phyloP scores from a whole-genome alignment of 73 alveolate species.

The Symbiodinium natans region DNA sequence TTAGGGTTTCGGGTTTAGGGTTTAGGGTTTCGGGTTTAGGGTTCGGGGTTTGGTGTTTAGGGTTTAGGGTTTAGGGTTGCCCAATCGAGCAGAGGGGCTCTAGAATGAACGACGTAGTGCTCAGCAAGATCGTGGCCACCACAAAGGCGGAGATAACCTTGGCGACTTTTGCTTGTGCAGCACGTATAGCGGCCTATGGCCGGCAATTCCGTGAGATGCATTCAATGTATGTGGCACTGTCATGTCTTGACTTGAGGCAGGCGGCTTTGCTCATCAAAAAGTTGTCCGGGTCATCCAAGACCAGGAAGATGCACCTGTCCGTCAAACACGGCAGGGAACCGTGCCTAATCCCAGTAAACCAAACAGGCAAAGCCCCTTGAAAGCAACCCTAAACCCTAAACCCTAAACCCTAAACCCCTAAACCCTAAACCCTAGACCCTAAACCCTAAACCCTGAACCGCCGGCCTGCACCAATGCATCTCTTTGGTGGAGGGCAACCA shows the following conservation, averaged over 20 bases:
- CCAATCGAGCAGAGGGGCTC: no score
- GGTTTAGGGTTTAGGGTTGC: background rate
- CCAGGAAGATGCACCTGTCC: slow-evolving; percentile 82
- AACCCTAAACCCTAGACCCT: no score
- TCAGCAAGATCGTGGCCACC: slow-evolving; percentile 48
- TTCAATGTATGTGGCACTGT: no score
- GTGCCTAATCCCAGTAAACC: background rate
- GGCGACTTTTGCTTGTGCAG: no score
- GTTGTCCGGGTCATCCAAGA: slow-evolving; percentile 51
- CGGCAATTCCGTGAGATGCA: no score
- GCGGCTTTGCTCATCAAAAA: slow-evolving; percentile 53
- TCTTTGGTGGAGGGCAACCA: slow-evolving; percentile 10
- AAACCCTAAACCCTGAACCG: no score
- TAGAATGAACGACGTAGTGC: slow-evolving; percentile 59
- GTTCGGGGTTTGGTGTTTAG: no score
- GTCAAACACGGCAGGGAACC: background rate
- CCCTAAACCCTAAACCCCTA: background rate
- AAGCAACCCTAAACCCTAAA: no score
- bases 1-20: background rate
- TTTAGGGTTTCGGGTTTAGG: no score
- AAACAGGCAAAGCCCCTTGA: background rate
- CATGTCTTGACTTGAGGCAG: background rate
- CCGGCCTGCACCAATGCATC: slow-evolving; percentile 12
- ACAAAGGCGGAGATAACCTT: slow-evolving; percentile 72
- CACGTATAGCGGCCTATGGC: no score